phyloP scores from a whole-genome alignment of 805 yeast genomes.

The Scheffersomyces lignosus region DNA sequence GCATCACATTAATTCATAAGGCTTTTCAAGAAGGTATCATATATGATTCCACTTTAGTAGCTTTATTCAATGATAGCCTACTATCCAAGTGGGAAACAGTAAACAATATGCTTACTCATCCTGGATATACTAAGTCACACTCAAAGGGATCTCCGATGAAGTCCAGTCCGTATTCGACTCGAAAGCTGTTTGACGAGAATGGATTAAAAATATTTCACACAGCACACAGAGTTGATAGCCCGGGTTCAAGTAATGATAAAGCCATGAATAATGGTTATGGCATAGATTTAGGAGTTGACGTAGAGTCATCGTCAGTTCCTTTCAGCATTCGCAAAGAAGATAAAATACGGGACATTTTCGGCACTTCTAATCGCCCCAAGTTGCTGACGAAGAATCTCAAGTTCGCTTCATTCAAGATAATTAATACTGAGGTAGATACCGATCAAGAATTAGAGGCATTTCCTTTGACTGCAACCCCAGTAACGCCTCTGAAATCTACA shows the following conservation, averaged over 20 bases:
- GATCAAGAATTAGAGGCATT: background rate
- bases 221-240: background rate
- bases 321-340: conserved; percentile 32
- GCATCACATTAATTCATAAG: conserved; percentile 31
- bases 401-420: background rate
- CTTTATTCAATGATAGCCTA: conserved; percentile 21
- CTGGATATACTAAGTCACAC: no score
- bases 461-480: background rate
- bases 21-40: conserved; percentile 40
- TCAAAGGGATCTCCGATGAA: background rate
- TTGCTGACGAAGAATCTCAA: background rate
- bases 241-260: background rate
- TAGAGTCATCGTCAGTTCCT: conserved; percentile 28
- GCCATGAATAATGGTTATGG: conserved; percentile 23
- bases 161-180: conserved; percentile 5
- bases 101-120: background rate
- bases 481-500: background rate
- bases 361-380: background rate
- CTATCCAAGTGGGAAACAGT: conserved; percentile 27
- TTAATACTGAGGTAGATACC: background rate
- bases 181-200: conserved; percentile 4
- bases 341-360: conserved; percentile 25
- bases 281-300: conserved; percentile 28
- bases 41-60: conserved; percentile 22
- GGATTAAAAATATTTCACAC: conserved; percentile 21